phyloP scores from a whole-genome alignment of 2,329 filamentous ascomycete species.

The Dothideomycetes sp. region DNA sequence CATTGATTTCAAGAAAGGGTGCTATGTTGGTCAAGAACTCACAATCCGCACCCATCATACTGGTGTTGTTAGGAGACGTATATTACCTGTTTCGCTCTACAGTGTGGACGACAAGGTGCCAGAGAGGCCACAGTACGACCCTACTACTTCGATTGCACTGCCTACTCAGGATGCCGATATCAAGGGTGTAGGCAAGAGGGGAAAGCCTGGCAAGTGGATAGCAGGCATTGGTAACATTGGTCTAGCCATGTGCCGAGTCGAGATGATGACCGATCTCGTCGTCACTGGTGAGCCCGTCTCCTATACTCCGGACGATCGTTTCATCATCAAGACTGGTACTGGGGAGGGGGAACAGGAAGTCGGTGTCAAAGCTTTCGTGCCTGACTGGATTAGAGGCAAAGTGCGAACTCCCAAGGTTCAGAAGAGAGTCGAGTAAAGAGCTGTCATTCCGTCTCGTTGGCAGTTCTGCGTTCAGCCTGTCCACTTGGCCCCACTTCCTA shows the following conservation, averaged over 20 bases:
- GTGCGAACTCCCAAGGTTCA: constrained; percentile 27
- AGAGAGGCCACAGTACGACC: constrained; percentile 37
- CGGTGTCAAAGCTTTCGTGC: constrained; percentile 56
- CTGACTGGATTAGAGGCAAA: constrained; percentile 54
- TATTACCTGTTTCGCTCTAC: constrained; percentile 72
- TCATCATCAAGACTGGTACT: constrained; percentile 22
- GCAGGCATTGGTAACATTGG: constrained; percentile 74
- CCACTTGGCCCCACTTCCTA: constrained; percentile 17
- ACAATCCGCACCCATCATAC: constrained; percentile 93
- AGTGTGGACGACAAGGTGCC: constrained; percentile 30
- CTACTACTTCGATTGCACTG: constrained; percentile 22
- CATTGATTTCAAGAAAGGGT: constrained; percentile 91
- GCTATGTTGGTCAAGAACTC: constrained; percentile 92
- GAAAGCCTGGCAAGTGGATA: constrained; percentile 68
- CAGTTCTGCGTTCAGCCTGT: too few relatives aligned
- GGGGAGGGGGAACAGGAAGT: constrained; percentile 15
- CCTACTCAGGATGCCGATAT: constrained; percentile 34
- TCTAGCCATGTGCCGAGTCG: constrained; percentile 73
- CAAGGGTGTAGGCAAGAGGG: constrained; percentile 37
- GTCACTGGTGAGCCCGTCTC: constrained; percentile 56
- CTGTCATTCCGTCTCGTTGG: background rate
- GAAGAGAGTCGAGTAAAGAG: constrained; percentile 20
- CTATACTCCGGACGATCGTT: constrained; percentile 47
- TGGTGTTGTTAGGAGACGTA: constrained; percentile 82
- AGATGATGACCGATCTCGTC: constrained; percentile 76